Percentiles rank a stretch among this genome's conserved stretches.
Evolutionary conservation across 202 grass and related monocot species (phyloP).

Genomic region (Brachypodium distachyon): DNA sequence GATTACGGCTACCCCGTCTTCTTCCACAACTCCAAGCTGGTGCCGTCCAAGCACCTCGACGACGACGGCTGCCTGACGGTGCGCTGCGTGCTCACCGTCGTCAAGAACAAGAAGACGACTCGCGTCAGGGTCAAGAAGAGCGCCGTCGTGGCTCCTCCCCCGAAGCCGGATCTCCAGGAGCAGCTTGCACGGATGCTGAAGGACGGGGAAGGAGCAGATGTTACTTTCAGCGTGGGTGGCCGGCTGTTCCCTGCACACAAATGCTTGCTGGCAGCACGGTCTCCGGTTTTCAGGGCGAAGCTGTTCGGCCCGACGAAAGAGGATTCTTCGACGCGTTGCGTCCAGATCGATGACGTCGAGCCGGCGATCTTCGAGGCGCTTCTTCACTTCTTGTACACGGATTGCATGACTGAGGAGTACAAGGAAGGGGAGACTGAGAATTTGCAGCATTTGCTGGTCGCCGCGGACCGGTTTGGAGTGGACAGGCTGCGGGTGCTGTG

Average conservation of each 20-base stretch:
- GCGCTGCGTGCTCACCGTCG: neutral
- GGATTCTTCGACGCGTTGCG: neutral
- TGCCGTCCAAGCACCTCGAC: too few relatives aligned
- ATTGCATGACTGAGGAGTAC: neutral
- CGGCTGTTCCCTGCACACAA: neutral
- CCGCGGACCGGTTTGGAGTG: neutral
- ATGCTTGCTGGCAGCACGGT: neutral
- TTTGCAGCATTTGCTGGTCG: neutral
- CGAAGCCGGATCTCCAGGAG: neutral
- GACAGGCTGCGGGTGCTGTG: neutral
- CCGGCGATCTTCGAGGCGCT: neutral
- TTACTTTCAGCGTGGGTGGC: neutral
- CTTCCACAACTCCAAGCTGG: too few relatives aligned
- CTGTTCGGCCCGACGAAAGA: constrained; percentile 12
- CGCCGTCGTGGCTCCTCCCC: neutral
- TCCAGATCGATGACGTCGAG: constrained; percentile 22
- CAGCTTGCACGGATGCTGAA: neutral
- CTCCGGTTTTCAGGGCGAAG: constrained; percentile 11
- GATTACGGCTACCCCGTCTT: too few relatives aligned
- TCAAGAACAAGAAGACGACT: too few relatives aligned
- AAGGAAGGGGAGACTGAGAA: too few relatives aligned
- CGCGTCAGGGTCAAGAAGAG: neutral
- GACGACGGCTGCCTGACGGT: neutral
- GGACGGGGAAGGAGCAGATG: neutral
- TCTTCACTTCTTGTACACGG: neutral